Evolutionary conservation across 176 grass and related monocot genomes (phyloP).

Genomic region (Luzula sylvatica): DNA sequence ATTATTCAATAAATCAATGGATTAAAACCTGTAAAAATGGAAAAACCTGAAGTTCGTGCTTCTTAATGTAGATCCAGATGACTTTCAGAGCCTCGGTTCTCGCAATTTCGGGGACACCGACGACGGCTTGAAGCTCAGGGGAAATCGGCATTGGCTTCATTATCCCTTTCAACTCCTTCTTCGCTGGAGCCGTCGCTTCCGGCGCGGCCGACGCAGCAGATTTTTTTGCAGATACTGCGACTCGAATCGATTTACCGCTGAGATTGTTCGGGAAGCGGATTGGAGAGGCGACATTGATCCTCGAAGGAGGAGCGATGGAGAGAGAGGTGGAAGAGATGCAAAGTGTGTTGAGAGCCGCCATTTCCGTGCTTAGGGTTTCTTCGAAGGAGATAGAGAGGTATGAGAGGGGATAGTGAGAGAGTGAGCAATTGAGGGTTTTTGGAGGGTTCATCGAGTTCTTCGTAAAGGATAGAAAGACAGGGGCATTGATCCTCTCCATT

Average conservation of each 20-base stretch:
- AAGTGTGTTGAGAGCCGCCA: slow-evolving; percentile 35
- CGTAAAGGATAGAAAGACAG: too few relatives aligned
- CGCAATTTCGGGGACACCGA: slow-evolving; percentile 55
- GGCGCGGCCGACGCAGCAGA: slow-evolving; percentile 1
- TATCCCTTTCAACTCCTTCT: slow-evolving; percentile 51
- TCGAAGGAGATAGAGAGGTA: not conserved
- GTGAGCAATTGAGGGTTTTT: not conserved
- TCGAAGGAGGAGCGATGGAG: not conserved
- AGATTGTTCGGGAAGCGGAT: slow-evolving; percentile 7
- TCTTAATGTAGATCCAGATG: slow-evolving; percentile 87
- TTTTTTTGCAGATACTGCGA: not conserved
- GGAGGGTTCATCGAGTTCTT: too few relatives aligned
- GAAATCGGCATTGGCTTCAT: slow-evolving; percentile 53
- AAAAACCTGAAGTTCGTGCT: slow-evolving; percentile 68
- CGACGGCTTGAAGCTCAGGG: slow-evolving; percentile 54
- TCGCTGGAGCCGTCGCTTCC: slow-evolving; percentile 13
- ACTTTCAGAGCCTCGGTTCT: slow-evolving; percentile 77
- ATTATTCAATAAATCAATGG: not conserved
- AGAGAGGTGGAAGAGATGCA: slow-evolving; percentile 10
- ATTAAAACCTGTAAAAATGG: not conserved
- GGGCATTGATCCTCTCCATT: too few relatives aligned
- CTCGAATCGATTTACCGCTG: slow-evolving; percentile 24
- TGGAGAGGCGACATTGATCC: not conserved
- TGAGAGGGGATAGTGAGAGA: not conserved
- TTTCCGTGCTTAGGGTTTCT: slow-evolving; percentile 10